A percentile compares a stretch with the other conserved stretches of the same genome.
Evolutionary conservation across 495 filamentous ascomycete species (phyloP).

Genomic region (Neurospora discreta): DNA sequence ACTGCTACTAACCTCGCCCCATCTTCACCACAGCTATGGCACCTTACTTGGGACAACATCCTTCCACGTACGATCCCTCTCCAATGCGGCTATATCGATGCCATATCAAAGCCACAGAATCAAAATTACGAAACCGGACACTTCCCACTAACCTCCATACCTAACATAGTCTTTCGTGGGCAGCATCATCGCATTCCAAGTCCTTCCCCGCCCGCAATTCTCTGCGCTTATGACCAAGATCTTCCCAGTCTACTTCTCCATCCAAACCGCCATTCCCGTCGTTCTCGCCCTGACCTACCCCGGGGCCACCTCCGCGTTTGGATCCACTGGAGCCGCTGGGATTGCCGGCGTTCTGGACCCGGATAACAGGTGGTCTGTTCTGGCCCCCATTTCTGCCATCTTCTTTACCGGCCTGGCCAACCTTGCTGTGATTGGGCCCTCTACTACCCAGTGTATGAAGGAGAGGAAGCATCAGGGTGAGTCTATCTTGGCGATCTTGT

Average conservation of each 20-base stretch:
- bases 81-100: not conserved
- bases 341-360: constrained; percentile 45
- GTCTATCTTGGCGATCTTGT: constrained; percentile 2
- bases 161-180: constrained; percentile 59
- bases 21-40: constrained; percentile 48
- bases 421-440: constrained; percentile 54
- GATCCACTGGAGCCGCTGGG: constrained; percentile 21
- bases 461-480: constrained; percentile 67
- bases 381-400: constrained; percentile 55
- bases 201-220: constrained; percentile 72
- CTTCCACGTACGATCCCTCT: constrained; percentile 50
- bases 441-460: constrained; percentile 59
- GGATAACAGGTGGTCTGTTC: constrained; percentile 44
- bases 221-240: constrained; percentile 61
- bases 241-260: constrained; percentile 76
- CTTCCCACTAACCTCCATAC: not conserved
- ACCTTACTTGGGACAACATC: constrained; percentile 67
- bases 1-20: not conserved
- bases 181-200: constrained; percentile 60
- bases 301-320: constrained; percentile 26
- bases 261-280: constrained; percentile 65
- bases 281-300: constrained; percentile 75
- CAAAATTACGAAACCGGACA: not conserved
- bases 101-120: not conserved
- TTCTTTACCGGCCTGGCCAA: constrained; percentile 57